phyloP scores from a whole-genome alignment of 2,329 filamentous ascomycete genomes.

The Venturia aucupariae region DNA sequence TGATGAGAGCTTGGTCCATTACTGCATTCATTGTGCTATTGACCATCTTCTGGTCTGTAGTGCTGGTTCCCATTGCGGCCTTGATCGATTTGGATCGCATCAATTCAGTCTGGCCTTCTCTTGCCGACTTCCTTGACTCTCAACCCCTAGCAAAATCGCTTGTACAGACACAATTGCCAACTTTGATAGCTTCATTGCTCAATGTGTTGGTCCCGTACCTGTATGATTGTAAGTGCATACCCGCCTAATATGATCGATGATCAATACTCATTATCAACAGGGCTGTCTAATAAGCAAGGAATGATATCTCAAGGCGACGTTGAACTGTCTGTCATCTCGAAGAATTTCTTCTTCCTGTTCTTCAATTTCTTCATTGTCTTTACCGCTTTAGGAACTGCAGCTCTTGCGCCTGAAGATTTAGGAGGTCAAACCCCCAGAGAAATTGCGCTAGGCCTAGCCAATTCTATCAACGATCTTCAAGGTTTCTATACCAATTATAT shows the following conservation, averaged over 20 bases:
- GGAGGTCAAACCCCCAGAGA: slow-evolving; percentile 21
- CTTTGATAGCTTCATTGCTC: slow-evolving; percentile 73
- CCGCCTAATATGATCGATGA: not conserved
- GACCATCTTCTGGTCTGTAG: slow-evolving; percentile 78
- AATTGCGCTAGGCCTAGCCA: slow-evolving; percentile 66
- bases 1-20: slow-evolving; percentile 72
- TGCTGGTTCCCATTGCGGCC: slow-evolving; percentile 70
- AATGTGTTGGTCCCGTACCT: slow-evolving; percentile 87
- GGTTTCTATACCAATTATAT: slow-evolving; percentile 92
- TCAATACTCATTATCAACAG: slow-evolving; percentile 24
- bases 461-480: slow-evolving; percentile 63
- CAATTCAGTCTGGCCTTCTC: slow-evolving; percentile 56
- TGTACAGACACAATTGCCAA: slow-evolving; percentile 81
- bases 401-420: slow-evolving; percentile 39
- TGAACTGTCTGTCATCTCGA: slow-evolving; percentile 88
- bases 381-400: slow-evolving; percentile 75
- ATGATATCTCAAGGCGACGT: slow-evolving; percentile 94
- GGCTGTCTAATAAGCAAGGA: slow-evolving; percentile 78
- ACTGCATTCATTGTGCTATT: slow-evolving; percentile 75
- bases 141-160: slow-evolving; percentile 66
- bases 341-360: slow-evolving; percentile 99
- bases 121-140: slow-evolving; percentile 57
- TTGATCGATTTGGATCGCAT: slow-evolving; percentile 77
- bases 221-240: slow-evolving; percentile 61
- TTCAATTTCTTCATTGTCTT: slow-evolving; percentile 98